Evolutionary conservation across 106 monocot species (phyloP).

Genomic region (Apostasia shenzhenica): DNA sequence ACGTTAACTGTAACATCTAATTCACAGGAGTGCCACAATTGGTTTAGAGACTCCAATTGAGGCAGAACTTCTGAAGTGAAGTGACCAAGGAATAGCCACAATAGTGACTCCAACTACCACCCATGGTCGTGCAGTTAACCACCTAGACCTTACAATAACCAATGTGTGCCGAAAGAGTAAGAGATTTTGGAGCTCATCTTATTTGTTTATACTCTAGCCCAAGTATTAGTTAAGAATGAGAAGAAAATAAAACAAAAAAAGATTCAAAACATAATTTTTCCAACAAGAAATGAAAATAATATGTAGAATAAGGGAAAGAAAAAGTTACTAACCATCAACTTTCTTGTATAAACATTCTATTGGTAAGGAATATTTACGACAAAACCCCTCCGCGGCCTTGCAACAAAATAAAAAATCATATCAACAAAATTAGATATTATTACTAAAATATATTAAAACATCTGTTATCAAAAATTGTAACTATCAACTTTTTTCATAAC

Average conservation of each 20-base stretch:
- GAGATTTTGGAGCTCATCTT: no score
- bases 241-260: background rate
- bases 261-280: background rate
- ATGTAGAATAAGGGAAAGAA: background rate
- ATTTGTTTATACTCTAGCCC: no score
- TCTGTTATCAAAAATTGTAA: background rate
- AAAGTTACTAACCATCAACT: constrained; percentile 51
- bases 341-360: constrained; percentile 54
- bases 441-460: no score
- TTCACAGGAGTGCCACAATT: no score
- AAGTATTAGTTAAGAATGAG: background rate
- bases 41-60: no score
- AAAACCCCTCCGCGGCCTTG: constrained; percentile 96
- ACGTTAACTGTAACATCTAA: no score
- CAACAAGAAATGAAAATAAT: background rate
- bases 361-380: constrained; percentile 61
- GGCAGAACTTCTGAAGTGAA: no score
- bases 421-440: background rate
- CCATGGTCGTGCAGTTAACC: no score
- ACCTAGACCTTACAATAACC: no score
- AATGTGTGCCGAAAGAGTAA: no score
- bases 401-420: constrained; percentile 8
- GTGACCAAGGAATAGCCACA: no score
- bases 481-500: constrained; percentile 1
- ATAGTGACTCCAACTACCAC: no score